Evolutionary conservation across 2,329 filamentous ascomycete species (phyloP), one percentile per base, ranked within the genome.

Genomic region (Paramyrothecium sp.): DNA sequence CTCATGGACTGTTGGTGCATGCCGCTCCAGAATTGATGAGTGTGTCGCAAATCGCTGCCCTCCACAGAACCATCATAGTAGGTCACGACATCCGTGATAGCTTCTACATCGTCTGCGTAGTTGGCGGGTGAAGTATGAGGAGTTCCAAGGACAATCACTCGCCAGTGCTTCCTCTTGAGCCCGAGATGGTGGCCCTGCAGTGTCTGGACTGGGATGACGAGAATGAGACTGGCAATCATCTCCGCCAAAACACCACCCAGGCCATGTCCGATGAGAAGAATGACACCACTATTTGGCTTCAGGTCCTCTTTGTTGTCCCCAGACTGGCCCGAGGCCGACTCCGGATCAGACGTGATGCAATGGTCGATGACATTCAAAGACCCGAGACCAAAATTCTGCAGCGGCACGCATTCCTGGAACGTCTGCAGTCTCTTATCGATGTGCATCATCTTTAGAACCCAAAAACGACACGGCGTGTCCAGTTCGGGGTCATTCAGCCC

Each of bases 191-290:
- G 51, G 7, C 51, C 51, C 22, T 21, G 30, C 19, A 53, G 19
- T 21, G 51, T 38, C 33, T 33, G 26, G 17, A 19, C 17, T 13
- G 30, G 51, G 26, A 53, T 26, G 21, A 21, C 23, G 23, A 53
- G 51, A 20, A 53, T 34, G 16, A 53, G 33, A 33, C n/a, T 38
- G 16, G 51, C 21, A 30, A 53, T 53, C 21, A 19, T 30, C 19
- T 53, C 51, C 21, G 30, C 30, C 5, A 53, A 34, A 19, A 53
- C 19, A 38, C 51, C 51, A 19, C 21, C 21, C 34, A 53, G 11
- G 17, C 51, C 51, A 16, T 53, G 51, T n/a, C 51, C 51, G 34
- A 53, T 53, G 30, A 53, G n/a, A 38, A 12, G 7, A 20, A 53
- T 21, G 21, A 44, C 33, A 11, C 51, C 51, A 26, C 41, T 53